Conservation (phyloP, 2,329 filamentous ascomycete species). For the Beauveria sp. region DNA sequence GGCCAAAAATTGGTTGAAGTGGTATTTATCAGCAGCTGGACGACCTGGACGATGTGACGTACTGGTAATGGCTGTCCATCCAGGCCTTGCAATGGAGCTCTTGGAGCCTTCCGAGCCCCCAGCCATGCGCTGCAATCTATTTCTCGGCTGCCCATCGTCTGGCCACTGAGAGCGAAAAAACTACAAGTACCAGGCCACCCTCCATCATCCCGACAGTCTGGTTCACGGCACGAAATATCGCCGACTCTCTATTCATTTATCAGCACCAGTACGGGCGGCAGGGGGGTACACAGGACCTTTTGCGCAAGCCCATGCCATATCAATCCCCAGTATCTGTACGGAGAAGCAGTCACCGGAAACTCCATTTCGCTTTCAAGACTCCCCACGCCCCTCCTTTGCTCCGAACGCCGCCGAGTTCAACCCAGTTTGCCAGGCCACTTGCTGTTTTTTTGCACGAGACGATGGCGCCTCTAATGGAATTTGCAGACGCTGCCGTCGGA, state of each 20-base stretch:
- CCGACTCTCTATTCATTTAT: background rate
- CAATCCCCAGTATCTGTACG: background rate
- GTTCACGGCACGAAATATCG: constrained; percentile 5
- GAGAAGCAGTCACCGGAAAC: background rate
- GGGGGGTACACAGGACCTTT: background rate
- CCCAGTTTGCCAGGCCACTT: background rate
- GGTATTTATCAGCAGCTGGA: too few relatives aligned
- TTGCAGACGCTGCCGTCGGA: constrained; percentile 1
- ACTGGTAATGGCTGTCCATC: too few relatives aligned
- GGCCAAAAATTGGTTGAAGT: too few relatives aligned
- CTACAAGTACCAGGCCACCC: constrained; percentile 10
- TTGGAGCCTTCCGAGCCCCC: background rate
- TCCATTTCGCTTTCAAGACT: background rate
- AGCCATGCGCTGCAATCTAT: background rate
- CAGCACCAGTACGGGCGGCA: background rate
- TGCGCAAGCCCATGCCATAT: background rate
- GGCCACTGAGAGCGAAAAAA: constrained; percentile 1
- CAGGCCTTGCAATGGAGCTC: background rate
- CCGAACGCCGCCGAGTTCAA: background rate
- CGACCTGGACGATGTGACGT: too few relatives aligned
- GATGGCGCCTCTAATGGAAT: background rate
- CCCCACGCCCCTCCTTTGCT: background rate
- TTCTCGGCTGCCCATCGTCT: background rate
- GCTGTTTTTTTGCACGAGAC: background rate
- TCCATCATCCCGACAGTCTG: constrained; percentile 12